A percentile compares a stretch with the other conserved stretches of the same genome.
Conservation (phyloP, 352 stramenopile species). For the Globisporangium spinosum region DNA sequence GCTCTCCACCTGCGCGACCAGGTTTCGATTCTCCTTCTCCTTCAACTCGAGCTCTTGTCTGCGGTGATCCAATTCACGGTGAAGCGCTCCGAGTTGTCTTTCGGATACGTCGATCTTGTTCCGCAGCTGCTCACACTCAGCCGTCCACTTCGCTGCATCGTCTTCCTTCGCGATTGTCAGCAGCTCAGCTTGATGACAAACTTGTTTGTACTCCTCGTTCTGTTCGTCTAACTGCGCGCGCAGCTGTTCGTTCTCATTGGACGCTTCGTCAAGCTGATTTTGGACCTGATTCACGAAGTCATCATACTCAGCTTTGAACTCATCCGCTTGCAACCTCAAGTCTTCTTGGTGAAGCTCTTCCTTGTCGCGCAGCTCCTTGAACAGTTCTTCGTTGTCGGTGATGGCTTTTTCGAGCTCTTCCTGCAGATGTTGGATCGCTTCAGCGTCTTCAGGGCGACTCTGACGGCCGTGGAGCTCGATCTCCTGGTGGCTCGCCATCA, state of each 20-base stretch:
- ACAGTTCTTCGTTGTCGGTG: slow-evolving; percentile 38
- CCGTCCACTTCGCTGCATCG: slow-evolving; percentile 47
- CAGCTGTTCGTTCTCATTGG: slow-evolving; percentile 52
- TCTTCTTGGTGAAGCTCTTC: slow-evolving; percentile 40
- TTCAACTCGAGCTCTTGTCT: slow-evolving; percentile 47
- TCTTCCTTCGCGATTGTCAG: slow-evolving; percentile 27
- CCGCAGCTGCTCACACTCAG: slow-evolving; percentile 46
- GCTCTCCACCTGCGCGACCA: slow-evolving; percentile 51
- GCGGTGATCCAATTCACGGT: slow-evolving; percentile 50
- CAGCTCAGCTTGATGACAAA: slow-evolving; percentile 29
- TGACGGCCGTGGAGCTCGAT: slow-evolving; percentile 26
- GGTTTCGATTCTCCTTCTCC: slow-evolving; percentile 42
- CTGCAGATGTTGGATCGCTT: slow-evolving; percentile 37
- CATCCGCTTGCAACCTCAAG: slow-evolving; percentile 39
- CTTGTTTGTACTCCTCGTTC: slow-evolving; percentile 40
- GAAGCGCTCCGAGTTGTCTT: slow-evolving; percentile 41
- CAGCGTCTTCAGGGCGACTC: slow-evolving; percentile 19
- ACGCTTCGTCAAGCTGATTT: slow-evolving; percentile 43
- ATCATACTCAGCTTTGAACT: slow-evolving; percentile 62
- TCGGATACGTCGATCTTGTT: slow-evolving; percentile 31
- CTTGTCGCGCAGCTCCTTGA: slow-evolving; percentile 44
- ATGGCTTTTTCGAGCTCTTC: slow-evolving; percentile 35
- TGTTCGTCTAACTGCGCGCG: slow-evolving; percentile 42
- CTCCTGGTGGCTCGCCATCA: slow-evolving; percentile 47
- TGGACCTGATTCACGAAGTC: slow-evolving; percentile 51